phyloP scores from a whole-genome alignment of 2,329 filamentous ascomycete genomes.

The Colletotrichum sublineola region DNA sequence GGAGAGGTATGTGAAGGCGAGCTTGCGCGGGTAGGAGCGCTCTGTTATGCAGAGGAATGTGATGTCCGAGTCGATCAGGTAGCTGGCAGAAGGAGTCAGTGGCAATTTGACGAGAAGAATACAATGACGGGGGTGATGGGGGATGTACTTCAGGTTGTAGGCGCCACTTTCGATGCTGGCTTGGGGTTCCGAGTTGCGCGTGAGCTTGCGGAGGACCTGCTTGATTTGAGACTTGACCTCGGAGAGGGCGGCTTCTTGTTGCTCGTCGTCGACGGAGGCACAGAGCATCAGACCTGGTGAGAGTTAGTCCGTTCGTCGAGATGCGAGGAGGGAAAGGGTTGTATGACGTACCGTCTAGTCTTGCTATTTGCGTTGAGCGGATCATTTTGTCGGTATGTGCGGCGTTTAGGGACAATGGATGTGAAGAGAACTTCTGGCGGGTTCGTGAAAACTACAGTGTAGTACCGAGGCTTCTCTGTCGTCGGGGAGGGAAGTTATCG shows the following conservation, averaged over 20 bases:
- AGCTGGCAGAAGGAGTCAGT: conserved; percentile 64
- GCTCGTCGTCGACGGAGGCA: conserved; percentile 92
- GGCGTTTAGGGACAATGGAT: neutral
- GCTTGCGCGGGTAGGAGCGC: conserved; percentile 93
- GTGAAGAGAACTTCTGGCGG: neutral
- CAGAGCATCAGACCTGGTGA: conserved; percentile 88
- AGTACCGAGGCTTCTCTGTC: conserved; percentile 10
- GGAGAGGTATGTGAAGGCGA: conserved; percentile 97
- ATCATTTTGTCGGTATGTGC: conserved; percentile 72
- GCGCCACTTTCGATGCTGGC: conserved; percentile 88
- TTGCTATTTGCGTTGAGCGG: conserved; percentile 91
- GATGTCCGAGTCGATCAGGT: conserved; percentile 85
- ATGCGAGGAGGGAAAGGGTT: conserved; percentile 11
- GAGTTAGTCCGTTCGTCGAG: conserved; percentile 41
- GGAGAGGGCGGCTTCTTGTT: conserved; percentile 80
- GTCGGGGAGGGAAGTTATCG: conserved; percentile 25
- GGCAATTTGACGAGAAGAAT: neutral
- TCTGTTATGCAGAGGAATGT: conserved; percentile 96
- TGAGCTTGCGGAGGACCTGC: conserved; percentile 88
- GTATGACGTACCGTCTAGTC: conserved; percentile 80
- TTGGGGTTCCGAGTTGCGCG: conserved; percentile 89
- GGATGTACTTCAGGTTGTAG: conserved; percentile 86
- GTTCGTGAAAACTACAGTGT: neutral
- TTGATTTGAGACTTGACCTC: conserved; percentile 94
- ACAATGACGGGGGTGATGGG: neutral